These are phyloP conservation scores for Vicia faba DNA, from an alignment of 306 rosid species.

Conservation along the genomic window DNA sequence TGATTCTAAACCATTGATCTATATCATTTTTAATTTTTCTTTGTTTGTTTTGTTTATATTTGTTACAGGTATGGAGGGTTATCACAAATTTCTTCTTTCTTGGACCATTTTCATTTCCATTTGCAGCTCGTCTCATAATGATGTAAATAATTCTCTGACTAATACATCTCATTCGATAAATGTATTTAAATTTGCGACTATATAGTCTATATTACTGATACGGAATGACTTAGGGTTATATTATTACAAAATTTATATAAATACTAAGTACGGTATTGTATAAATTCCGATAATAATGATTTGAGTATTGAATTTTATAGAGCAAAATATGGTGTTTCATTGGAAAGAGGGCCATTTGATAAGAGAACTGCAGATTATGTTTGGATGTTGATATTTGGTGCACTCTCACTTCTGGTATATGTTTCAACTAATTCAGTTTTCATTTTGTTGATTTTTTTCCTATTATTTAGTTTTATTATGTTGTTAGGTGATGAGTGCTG, in stretches of 20 bases:
- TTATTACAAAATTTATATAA: too few relatives aligned
- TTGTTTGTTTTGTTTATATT: slow-evolving; percentile 16
- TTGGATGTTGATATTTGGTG: slow-evolving; percentile 77
- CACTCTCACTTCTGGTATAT: slow-evolving; percentile 75
- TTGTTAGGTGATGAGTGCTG: slow-evolving; percentile 55
- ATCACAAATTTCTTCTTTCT: slow-evolving; percentile 77
- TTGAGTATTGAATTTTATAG: slow-evolving; percentile 38
- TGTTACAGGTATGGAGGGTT: slow-evolving; percentile 68
- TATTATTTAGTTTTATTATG: background rate
- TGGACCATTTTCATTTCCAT: slow-evolving; percentile 62
- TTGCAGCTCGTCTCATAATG: slow-evolving; percentile 55
- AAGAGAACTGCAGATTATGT: slow-evolving; percentile 77
- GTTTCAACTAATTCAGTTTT: background rate
- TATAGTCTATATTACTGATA: too few relatives aligned
- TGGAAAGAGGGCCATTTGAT: slow-evolving; percentile 78
- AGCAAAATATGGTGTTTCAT: slow-evolving; percentile 74
- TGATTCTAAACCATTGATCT: too few relatives aligned
- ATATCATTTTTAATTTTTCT: background rate
- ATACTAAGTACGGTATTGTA: too few relatives aligned
- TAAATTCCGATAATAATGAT: background rate
- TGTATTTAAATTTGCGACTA: too few relatives aligned
- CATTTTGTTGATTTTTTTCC: background rate
- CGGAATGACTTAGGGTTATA: too few relatives aligned
- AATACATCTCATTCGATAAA: background rate
- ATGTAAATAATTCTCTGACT: slow-evolving; percentile 49